Evolutionary conservation across 495 filamentous ascomycete species (phyloP), one percentile per base, ranked within the genome.

Genomic region (Aspergillus wentii): DNA sequence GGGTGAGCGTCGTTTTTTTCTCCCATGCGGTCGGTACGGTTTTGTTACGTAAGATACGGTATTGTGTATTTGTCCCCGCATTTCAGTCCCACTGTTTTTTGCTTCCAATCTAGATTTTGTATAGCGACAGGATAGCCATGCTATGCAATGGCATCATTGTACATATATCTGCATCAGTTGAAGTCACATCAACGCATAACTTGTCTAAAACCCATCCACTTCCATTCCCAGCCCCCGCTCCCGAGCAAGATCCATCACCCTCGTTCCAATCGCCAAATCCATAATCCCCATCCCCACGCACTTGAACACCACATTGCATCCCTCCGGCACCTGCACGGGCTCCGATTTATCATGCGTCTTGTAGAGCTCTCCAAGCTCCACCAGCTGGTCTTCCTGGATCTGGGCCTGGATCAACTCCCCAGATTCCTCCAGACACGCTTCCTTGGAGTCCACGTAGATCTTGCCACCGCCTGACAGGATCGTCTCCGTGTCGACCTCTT

Each of bases 391-490:
- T 5, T 78, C 71, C 22, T 59, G 57, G 4, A 96, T 54, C 6
- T 76, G 75, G 0, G 86, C 87, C 44, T 81, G 75, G 23, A 91
- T 87, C 37, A 98, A 62, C 69, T 98, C 92, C 2, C 92, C 92
- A 0, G 90, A 82, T 52, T 96, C 90, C 51, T 80, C 77, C 45
- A 95, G 49, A 52, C 86, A 91, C 9, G 83, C 85, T 20, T 84
- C 75, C 16, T 83, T 68, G 2, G 81, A 86, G 54, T 97, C 91
- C 13, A 96, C 91, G 21, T 94, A 74, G 25, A 92, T 69, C 11
- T 76, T 81, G 0, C 85, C 83, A 2, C 86, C 83, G 2, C 71
- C 68, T 2, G 84, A 85, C 22, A 86, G 76, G 2, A 98, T 57
- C 13, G 94, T 74, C 30, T 83, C 82, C 0, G 72, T 72, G 26